Evolutionary conservation across 331 rosid genomes (phyloP), one percentile per base, ranked within the genome.

Genomic region (Spiraea crenata): DNA sequence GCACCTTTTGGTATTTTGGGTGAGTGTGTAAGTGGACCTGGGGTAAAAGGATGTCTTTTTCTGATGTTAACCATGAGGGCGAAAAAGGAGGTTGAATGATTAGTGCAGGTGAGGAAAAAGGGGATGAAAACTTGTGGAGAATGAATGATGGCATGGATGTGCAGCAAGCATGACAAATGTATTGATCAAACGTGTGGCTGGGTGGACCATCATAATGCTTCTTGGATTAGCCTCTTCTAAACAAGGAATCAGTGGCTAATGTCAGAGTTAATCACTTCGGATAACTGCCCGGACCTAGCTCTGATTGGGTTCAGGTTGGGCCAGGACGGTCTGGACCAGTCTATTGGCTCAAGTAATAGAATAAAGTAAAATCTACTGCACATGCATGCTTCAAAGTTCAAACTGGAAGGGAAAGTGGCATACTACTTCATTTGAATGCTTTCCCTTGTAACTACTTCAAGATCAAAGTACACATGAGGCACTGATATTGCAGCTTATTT

Each of bases 401-500:
- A 25, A 25, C 31, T 0, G 49, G 9, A 49, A 54, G 31, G 59
- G 65, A 34, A 70, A 25, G 31, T 63, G n/a, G 64, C 52, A 59
- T 44, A 16, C 19, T 42, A 45, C 47, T 55, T 72, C 34, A 40
- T 49, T 20, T 38, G 47, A 65, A 34, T 52, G 71, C 40, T 55
- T 50, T 31, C 48, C 57, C 45, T 45, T 48, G 75, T 37, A 64
- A 50, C 20, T 34, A 74, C 76, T 64, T 15, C 19, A 57, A 51
- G 70, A 57, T 31, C n/a, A 60, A 17, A 17, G 52, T 59, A 65
- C 45, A 65, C 14, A 25, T 5, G 60, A 42, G 45, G 47, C 15
- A 37, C 15, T 76, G 47, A 68, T 19, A 56, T 48, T 68, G 64
- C 55, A 81, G 70, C 79, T 81, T 81, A 81, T 81, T 80, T 38